Conservation (phyloP, 805 yeast species). For the Diddensiella transvaalensis region DNA sequence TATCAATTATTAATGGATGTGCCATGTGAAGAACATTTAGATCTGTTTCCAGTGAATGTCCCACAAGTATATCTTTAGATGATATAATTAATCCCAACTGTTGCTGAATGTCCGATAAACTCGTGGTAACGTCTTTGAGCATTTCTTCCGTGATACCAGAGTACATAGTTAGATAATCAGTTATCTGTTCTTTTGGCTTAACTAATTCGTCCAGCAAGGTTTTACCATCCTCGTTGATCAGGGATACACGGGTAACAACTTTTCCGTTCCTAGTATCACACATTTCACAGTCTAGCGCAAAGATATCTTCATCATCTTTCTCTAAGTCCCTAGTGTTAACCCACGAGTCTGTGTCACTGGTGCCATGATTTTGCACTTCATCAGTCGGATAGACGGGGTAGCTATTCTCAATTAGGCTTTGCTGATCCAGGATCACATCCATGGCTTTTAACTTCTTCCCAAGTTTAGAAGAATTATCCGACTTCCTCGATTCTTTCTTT, state of each 20-base stretch:
- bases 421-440: constrained; percentile 51
- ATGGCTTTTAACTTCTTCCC: constrained; percentile 35
- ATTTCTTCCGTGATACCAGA: constrained; percentile 83
- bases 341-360: constrained; percentile 41
- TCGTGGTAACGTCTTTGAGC: constrained; percentile 58
- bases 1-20: constrained; percentile 77
- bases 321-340: constrained; percentile 46
- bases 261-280: constrained; percentile 57
- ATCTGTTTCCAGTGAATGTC: constrained; percentile 89
- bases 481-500: constrained; percentile 38
- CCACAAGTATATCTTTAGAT: constrained; percentile 64
- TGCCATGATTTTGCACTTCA: constrained; percentile 1
- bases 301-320: constrained; percentile 54
- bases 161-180: constrained; percentile 75
- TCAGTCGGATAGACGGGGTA: constrained; percentile 59
- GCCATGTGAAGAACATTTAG: constrained; percentile 63
- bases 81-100: constrained; percentile 48
- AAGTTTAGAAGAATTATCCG: constrained; percentile 31
- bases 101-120: constrained; percentile 63
- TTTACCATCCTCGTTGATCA: constrained; percentile 56
- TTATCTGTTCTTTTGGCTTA: constrained; percentile 69
- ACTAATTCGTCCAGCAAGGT: constrained; percentile 71
- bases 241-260: constrained; percentile 70
- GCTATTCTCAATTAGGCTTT: constrained; percentile 45
- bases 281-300: constrained; percentile 94